Evolutionary conservation across 352 stramenopile species (phyloP).

Genomic region (Plasmopara muralis): DNA sequence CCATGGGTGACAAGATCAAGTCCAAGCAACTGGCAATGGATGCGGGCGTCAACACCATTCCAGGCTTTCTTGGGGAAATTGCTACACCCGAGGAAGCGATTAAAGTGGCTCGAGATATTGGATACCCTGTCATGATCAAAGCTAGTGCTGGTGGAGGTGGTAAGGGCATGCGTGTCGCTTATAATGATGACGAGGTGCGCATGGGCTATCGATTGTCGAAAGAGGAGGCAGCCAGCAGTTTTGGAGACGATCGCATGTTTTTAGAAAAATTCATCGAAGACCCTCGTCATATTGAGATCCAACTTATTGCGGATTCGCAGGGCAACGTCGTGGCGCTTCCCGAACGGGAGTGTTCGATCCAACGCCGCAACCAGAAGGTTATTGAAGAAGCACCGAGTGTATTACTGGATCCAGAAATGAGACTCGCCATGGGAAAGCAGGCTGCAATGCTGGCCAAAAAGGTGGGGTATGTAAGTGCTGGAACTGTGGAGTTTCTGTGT

Average conservation of each 20-base stretch:
- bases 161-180: constrained; percentile 96
- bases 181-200: constrained; percentile 83
- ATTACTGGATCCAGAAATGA: constrained; percentile 86
- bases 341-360: constrained; percentile 95
- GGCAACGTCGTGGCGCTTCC: constrained; percentile 90
- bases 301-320: constrained; percentile 89
- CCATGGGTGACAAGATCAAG: constrained; percentile 94
- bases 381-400: constrained; percentile 91
- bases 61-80: constrained; percentile 88
- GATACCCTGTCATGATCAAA: constrained; percentile 98
- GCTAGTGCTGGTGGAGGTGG: constrained; percentile 92
- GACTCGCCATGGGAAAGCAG: constrained; percentile 73
- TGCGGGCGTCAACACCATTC: constrained; percentile 91
- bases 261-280: constrained; percentile 97
- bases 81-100: constrained; percentile 74
- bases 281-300: constrained; percentile 97
- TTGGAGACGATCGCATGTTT: constrained; percentile 95
- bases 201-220: constrained; percentile 83
- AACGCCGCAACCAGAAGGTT: constrained; percentile 97
- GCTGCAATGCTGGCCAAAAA: constrained; percentile 88
- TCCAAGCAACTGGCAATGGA: constrained; percentile 92
- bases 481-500: constrained; percentile 96
- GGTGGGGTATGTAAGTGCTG: constrained; percentile 91
- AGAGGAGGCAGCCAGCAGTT: constrained; percentile 86
- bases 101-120: constrained; percentile 87